These are phyloP conservation scores for Aspergillus luchuensis DNA, from an alignment of 2,329 filamentous ascomycete species.

Conservation along the genomic window DNA sequence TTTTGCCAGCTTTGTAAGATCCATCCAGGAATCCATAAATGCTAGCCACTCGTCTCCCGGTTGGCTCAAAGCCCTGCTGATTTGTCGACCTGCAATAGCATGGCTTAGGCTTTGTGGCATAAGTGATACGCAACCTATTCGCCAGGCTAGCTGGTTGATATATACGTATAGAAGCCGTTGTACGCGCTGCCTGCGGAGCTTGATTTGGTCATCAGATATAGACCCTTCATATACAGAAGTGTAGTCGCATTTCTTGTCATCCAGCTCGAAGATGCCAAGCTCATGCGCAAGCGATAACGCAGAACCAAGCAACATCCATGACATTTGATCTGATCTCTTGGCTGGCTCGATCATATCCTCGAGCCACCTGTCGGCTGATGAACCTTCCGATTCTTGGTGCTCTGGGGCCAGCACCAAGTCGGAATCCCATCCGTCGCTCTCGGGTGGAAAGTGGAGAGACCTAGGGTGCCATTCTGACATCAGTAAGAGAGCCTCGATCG, in stretches of 20 bases:
- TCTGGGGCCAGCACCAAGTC: slow-evolving; percentile 49
- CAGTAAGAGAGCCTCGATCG: slow-evolving; percentile 56
- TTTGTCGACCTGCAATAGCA: slow-evolving; percentile 34
- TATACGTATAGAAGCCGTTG: slow-evolving; percentile 49
- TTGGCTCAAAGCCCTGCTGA: slow-evolving; percentile 39
- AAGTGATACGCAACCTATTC: slow-evolving; percentile 54
- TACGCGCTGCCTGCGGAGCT: slow-evolving; percentile 38
- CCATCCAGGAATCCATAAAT: slow-evolving; percentile 57
- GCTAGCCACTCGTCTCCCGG: slow-evolving; percentile 52
- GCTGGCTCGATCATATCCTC: slow-evolving; percentile 59
- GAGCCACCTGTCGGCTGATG: slow-evolving; percentile 49
- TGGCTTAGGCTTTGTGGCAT: slow-evolving; percentile 50
- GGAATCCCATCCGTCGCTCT: slow-evolving; percentile 59
- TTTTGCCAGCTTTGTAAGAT: slow-evolving; percentile 51
- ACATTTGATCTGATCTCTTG: slow-evolving; percentile 59
- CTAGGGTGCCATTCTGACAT: slow-evolving; percentile 62
- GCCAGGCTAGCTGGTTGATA: slow-evolving; percentile 55
- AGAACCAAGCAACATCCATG: slow-evolving; percentile 61
- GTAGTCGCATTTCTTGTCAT: slow-evolving; percentile 35
- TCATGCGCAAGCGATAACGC: slow-evolving; percentile 57
- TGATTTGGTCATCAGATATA: slow-evolving; percentile 34
- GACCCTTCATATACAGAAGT: slow-evolving; percentile 26
- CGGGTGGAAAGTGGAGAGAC: slow-evolving; percentile 56
- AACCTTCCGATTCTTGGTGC: slow-evolving; percentile 32
- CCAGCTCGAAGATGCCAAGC: slow-evolving; percentile 53